phyloP scores from a whole-genome alignment of 495 filamentous ascomycete genomes.

The Halenospora varia region DNA sequence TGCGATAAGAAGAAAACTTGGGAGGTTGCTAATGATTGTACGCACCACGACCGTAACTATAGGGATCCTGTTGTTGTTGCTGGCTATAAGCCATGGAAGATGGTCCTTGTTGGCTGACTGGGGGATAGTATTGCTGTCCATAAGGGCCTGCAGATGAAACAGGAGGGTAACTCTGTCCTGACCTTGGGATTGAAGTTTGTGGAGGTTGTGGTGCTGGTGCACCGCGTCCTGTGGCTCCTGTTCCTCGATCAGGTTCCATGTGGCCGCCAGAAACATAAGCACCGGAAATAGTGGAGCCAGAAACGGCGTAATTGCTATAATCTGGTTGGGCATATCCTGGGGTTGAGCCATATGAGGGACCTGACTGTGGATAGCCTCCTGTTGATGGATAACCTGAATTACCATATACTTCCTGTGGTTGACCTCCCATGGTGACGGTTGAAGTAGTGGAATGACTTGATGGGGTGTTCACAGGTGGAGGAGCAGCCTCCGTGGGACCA shows the following conservation, averaged over 20 bases:
- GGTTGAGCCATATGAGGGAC: not conserved
- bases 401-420: constrained; percentile 23
- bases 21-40: constrained; percentile 27
- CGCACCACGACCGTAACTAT: constrained; percentile 51
- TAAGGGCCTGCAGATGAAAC: too few species aligned
- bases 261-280: not conserved
- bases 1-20: not conserved
- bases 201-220: too few species aligned
- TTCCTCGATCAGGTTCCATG: not conserved
- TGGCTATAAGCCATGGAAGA: constrained; percentile 24
- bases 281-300: not conserved
- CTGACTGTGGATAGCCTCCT: constrained; percentile 14
- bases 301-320: not conserved
- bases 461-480: not conserved
- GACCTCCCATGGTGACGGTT: not conserved
- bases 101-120: constrained; percentile 26
- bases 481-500: constrained; percentile 32
- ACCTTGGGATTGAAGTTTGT: too few species aligned
- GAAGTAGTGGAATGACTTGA: not conserved
- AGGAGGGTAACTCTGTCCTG: too few species aligned
- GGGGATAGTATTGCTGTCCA: constrained; percentile 16
- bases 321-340: constrained; percentile 17
- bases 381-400: constrained; percentile 8
- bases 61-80: constrained; percentile 35
- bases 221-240: not conserved